Conservation (phyloP, 1,284 basidiomycete species). For the Peniophora sp. region DNA sequence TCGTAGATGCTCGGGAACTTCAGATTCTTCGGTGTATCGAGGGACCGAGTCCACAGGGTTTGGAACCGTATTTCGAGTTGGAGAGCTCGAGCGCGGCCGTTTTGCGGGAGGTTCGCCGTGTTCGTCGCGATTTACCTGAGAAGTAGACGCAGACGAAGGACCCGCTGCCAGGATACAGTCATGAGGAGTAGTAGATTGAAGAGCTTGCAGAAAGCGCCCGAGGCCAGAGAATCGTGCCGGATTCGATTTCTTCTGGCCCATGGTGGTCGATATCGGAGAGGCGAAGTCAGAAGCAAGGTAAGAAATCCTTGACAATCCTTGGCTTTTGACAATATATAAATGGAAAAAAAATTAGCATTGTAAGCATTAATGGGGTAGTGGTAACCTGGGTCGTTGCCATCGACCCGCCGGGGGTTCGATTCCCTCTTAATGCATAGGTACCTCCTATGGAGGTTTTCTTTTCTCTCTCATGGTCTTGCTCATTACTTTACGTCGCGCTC, state of each 20-base stretch:
- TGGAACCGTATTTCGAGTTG: neutral
- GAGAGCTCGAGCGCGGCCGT: constrained; percentile 27
- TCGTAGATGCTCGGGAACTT: constrained; percentile 69
- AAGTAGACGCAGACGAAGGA: neutral
- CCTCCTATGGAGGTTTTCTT: too few species aligned
- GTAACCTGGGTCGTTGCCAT: constrained; percentile 46
- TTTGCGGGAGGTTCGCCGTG: constrained; percentile 21
- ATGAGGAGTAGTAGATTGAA: constrained; percentile 14
- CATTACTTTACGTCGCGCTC: too few species aligned
- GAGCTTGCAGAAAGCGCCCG: constrained; percentile 39
- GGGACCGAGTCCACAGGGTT: constrained; percentile 66
- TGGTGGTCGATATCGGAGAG: constrained; percentile 6
- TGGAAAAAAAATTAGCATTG: too few species aligned
- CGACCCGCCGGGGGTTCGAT: constrained; percentile 72
- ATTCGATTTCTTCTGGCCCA: constrained; percentile 28
- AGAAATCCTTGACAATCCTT: too few species aligned
- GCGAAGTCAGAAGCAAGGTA: too few species aligned
- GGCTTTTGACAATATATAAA: too few species aligned
- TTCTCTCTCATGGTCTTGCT: too few species aligned
- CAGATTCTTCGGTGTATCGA: constrained; percentile 49
- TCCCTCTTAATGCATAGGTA: constrained; percentile 21
- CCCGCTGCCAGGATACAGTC: neutral
- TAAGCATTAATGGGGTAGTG: constrained; percentile 40
- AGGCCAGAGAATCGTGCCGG: constrained; percentile 38
- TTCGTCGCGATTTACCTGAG: constrained; percentile 15